A percentile compares a stretch with the other conserved stretches of the same genome.
These are phyloP conservation scores for Tolypocladium ophioglossoides DNA, from an alignment of 2,329 filamentous ascomycete genomes.

Conservation along the genomic window DNA sequence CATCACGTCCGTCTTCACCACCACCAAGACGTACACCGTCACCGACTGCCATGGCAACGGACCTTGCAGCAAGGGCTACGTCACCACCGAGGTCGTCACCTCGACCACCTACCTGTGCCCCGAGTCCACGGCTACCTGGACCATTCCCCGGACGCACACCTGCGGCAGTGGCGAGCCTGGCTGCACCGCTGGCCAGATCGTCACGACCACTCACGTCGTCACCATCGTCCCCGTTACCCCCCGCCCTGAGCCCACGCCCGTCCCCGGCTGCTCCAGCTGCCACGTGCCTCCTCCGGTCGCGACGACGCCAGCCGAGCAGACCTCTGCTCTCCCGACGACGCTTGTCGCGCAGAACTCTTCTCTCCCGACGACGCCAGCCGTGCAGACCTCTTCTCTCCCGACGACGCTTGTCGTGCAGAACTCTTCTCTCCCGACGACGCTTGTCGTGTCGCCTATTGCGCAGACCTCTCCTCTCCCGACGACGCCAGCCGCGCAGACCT, in stretches of 20 bases:
- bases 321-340: no score
- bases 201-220: constrained; percentile 11
- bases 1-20: constrained; percentile 33
- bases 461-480: no score
- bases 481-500: no score
- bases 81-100: constrained; percentile 13
- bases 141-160: constrained; percentile 16
- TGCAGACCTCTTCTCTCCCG: no score
- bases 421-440: no score
- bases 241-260: constrained; percentile 12
- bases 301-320: background rate
- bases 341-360: no score
- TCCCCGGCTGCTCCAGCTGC: constrained; percentile 9
- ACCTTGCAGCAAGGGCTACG: constrained; percentile 11
- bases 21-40: constrained; percentile 44
- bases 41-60: constrained; percentile 43
- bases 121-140: constrained; percentile 16
- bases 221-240: constrained; percentile 15
- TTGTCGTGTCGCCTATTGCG: no score
- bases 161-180: constrained; percentile 14
- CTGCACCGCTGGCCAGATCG: constrained; percentile 15
- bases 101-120: constrained; percentile 11
- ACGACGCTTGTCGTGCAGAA: no score
- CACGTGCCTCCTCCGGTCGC: constrained; percentile 8
- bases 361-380: no score